Evolutionary conservation across 2,329 filamentous ascomycete genomes (phyloP).

Genomic region (Fusarium robinianum): DNA sequence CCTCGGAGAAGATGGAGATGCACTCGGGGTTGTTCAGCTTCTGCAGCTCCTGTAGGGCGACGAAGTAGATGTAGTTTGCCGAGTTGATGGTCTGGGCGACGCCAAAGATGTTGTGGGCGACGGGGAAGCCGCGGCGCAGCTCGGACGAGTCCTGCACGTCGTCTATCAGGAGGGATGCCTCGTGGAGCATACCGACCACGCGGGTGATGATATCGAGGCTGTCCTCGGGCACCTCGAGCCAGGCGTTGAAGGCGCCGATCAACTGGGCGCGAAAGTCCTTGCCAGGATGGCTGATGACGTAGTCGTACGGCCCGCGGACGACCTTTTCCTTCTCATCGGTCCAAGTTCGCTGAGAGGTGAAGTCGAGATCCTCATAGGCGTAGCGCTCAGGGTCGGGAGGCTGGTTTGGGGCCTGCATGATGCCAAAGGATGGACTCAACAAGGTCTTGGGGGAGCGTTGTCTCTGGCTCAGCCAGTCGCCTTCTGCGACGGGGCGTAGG

Average conservation of each 20-base stretch:
- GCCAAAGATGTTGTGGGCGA: constrained; percentile 84
- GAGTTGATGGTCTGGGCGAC: constrained; percentile 88
- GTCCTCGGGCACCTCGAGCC: constrained; percentile 73
- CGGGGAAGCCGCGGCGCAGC: constrained; percentile 77
- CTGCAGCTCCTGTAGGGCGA: constrained; percentile 74
- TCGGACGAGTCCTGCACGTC: constrained; percentile 84
- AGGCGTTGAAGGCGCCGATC: constrained; percentile 80
- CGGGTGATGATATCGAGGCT: constrained; percentile 75
- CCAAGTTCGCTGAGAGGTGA: constrained; percentile 61
- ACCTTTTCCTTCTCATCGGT: constrained; percentile 76
- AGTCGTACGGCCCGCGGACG: constrained; percentile 78
- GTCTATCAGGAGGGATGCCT: constrained; percentile 80
- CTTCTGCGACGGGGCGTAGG: constrained; percentile 60
- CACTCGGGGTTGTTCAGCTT: constrained; percentile 69
- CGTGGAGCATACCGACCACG: constrained; percentile 85
- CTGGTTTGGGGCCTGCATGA: constrained; percentile 44
- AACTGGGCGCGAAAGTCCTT: constrained; percentile 84
- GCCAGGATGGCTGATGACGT: constrained; percentile 76
- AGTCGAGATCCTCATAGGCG: constrained; percentile 60
- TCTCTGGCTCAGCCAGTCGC: constrained; percentile 61
- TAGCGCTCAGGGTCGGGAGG: constrained; percentile 57
- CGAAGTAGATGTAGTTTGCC: constrained; percentile 88
- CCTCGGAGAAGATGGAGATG: constrained; percentile 76
- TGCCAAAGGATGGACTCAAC: constrained; percentile 25
- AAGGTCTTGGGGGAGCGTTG: constrained; percentile 24